Conservation (phyloP, 768 basidiomycete species). For the Xerocomus brunneocitrinus region DNA sequence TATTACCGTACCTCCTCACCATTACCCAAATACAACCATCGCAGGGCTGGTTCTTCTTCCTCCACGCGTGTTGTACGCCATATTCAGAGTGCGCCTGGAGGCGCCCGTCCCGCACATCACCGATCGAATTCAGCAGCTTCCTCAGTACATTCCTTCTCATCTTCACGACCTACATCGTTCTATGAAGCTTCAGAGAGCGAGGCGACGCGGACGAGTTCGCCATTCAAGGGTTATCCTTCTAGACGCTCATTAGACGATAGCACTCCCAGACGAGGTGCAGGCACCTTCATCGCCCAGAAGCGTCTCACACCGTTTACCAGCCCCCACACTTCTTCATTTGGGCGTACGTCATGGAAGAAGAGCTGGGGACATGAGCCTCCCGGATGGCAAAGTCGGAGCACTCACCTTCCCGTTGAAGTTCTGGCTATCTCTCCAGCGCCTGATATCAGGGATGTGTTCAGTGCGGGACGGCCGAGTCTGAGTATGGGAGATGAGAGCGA, state of each 20-base stretch:
- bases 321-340: slow-evolving; percentile 46
- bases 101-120: slow-evolving; percentile 48
- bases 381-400: slow-evolving; percentile 67
- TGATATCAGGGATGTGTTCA: slow-evolving; percentile 74
- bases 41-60: slow-evolving; percentile 74
- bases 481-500: slow-evolving; percentile 74
- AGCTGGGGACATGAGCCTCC: slow-evolving; percentile 85
- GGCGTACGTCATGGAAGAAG: slow-evolving; percentile 83
- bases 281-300: slow-evolving; percentile 81
- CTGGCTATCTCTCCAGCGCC: slow-evolving; percentile 57
- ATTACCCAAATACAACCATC: slow-evolving; percentile 68
- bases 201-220: slow-evolving; percentile 58
- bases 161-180: slow-evolving; percentile 73
- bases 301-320: slow-evolving; percentile 68
- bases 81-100: slow-evolving; percentile 37
- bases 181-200: slow-evolving; percentile 73
- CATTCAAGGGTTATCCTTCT: slow-evolving; percentile 47
- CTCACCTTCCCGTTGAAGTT: slow-evolving; percentile 73
- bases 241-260: slow-evolving; percentile 47
- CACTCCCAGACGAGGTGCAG: slow-evolving; percentile 37
- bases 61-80: slow-evolving; percentile 79
- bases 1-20: slow-evolving; percentile 69
- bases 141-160: slow-evolving; percentile 69
- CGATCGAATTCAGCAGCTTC: slow-evolving; percentile 77
- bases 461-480: slow-evolving; percentile 51